Percentiles rank a stretch among this genome's conserved stretches.
Conservation (phyloP, 805 yeast genomes). For the Teunomyces lycoperdinae region DNA sequence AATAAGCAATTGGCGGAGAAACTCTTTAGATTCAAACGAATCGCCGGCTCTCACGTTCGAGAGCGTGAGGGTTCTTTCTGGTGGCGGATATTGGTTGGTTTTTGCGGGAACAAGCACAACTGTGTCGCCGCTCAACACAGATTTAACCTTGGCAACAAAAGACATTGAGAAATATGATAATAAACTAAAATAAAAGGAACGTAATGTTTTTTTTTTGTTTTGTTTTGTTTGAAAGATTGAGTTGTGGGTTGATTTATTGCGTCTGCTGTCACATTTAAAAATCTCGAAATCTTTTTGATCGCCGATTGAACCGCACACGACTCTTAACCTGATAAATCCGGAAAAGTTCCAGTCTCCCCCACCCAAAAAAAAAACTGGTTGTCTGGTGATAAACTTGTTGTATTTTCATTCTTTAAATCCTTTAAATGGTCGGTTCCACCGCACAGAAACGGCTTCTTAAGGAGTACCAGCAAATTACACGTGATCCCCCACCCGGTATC, state of each 20-base stretch:
- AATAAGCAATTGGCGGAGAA: constrained; percentile 56
- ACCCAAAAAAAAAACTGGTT: not conserved
- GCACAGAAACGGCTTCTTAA: constrained; percentile 86
- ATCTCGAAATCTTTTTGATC: too few species aligned
- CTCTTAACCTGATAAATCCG: too few species aligned
- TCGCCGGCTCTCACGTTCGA: constrained; percentile 62
- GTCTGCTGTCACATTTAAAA: too few species aligned
- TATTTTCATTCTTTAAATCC: not conserved
- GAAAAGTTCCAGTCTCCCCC: too few species aligned
- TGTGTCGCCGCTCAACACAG: constrained; percentile 71
- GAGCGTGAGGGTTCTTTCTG: constrained; percentile 62
- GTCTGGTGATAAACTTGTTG: not conserved
- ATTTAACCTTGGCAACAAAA: constrained; percentile 60
- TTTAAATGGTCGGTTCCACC: constrained; percentile 42
- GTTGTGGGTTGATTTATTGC: too few species aligned
- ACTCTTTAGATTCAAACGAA: constrained; percentile 61
- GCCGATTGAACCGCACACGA: too few species aligned
- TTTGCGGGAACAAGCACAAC: constrained; percentile 54
- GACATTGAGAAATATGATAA: constrained; percentile 3
- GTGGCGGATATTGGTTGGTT: constrained; percentile 39
- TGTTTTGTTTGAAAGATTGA: too few species aligned
- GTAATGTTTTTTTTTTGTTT: too few species aligned
- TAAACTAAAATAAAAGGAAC: not conserved
- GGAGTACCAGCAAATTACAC: constrained; percentile 81
- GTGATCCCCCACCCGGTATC: constrained; percentile 92